Percentiles rank a stretch among this genome's conserved stretches.
Conservation (phyloP, 495 filamentous ascomycete genomes). For the Lineolata rhizophorae region DNA sequence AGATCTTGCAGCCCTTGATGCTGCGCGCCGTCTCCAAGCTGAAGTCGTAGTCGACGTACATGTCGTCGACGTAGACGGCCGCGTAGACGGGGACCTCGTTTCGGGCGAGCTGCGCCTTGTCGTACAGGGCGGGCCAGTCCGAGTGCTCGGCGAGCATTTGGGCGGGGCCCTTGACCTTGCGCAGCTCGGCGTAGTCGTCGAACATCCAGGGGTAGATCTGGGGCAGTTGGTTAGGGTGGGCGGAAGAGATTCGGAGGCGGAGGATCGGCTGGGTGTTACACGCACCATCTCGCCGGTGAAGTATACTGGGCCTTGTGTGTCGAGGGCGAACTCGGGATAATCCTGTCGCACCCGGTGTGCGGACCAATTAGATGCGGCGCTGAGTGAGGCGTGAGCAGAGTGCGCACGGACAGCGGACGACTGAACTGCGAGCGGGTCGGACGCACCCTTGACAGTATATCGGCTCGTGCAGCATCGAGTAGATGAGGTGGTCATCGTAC, state of each 20-base stretch:
- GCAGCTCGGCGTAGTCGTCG: conserved; percentile 49
- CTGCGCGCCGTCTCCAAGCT: conserved; percentile 48
- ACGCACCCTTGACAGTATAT: conserved; percentile 48
- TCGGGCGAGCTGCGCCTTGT: conserved; percentile 41
- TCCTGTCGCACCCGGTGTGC: conserved; percentile 28
- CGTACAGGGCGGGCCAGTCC: conserved; percentile 60
- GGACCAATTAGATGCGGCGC: conserved; percentile 34
- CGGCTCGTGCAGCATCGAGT: conserved; percentile 68
- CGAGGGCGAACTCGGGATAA: conserved; percentile 23
- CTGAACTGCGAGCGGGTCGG: too few relatives aligned
- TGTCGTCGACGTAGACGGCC: conserved; percentile 70
- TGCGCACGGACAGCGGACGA: background rate
- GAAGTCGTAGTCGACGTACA: conserved; percentile 74
- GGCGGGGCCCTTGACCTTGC: conserved; percentile 37
- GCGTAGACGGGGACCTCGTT: conserved; percentile 83
- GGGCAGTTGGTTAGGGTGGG: background rate
- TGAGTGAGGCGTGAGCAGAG: background rate
- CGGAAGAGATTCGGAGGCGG: too few relatives aligned
- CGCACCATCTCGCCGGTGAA: conserved; percentile 80
- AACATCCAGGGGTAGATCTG: conserved; percentile 63
- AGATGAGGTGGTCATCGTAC: conserved; percentile 59
- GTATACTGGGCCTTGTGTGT: conserved; percentile 33
- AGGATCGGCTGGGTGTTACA: background rate
- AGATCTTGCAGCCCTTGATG: conserved; percentile 59
- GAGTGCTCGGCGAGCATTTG: conserved; percentile 40